Evolutionary conservation across 257 asterid species (phyloP).

Genomic region (Solanum neorickii): DNA sequence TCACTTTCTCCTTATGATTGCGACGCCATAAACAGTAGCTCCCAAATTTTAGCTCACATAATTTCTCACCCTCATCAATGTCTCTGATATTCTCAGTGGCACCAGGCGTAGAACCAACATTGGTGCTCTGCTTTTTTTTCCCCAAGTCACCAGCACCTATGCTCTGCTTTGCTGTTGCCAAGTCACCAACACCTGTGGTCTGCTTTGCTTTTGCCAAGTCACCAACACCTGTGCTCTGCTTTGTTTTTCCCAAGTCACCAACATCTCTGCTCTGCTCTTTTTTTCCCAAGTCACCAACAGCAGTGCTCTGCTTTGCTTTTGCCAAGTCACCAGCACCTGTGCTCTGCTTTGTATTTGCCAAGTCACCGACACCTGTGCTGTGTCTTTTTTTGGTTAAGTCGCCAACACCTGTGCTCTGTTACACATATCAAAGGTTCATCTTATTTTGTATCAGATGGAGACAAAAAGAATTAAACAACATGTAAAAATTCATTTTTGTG

Average conservation of each 20-base stretch:
- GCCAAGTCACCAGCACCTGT: neutral
- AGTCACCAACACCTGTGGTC: neutral
- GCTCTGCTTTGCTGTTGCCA: constrained; percentile 13
- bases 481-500: neutral
- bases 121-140: neutral
- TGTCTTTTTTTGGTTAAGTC: neutral
- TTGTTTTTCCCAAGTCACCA: neutral
- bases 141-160: neutral
- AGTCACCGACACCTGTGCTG: neutral
- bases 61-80: constrained; percentile 46
- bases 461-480: neutral
- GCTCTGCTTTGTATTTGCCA: constrained; percentile 15
- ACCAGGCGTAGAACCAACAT: constrained; percentile 8
- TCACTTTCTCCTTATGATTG: constrained; percentile 62
- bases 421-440: constrained; percentile 3
- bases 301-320: constrained; percentile 13
- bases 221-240: constrained; percentile 18
- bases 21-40: constrained; percentile 93
- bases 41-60: constrained; percentile 78
- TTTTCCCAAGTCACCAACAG: neutral
- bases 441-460: neutral
- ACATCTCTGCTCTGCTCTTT: neutral
- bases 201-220: neutral
- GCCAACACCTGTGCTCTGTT: constrained; percentile 19
- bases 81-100: constrained; percentile 10